These are phyloP conservation scores for Saposhnikovia divaricata DNA, from an alignment of 129 eudicot species.

Conservation along the genomic window DNA sequence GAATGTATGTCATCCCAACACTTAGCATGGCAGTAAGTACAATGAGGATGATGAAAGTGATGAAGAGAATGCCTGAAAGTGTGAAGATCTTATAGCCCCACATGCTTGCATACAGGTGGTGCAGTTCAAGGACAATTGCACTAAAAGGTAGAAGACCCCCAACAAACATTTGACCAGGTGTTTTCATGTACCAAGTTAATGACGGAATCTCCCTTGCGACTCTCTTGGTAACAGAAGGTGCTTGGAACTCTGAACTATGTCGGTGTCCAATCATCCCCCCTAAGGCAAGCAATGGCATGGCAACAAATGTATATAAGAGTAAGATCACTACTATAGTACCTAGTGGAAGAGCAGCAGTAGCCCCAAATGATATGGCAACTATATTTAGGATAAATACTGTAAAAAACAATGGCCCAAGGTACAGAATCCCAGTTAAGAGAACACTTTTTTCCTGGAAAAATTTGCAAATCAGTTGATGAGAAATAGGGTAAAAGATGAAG, in stretches of 20 bases:
- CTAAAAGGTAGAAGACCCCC: slow-evolving; percentile 88
- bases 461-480: slow-evolving; percentile 7
- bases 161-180: slow-evolving; percentile 69
- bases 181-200: slow-evolving; percentile 58
- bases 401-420: slow-evolving; percentile 42
- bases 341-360: slow-evolving; percentile 71
- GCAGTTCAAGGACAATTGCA: slow-evolving; percentile 72
- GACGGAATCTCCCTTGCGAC: slow-evolving; percentile 57
- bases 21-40: slow-evolving; percentile 53
- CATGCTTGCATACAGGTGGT: slow-evolving; percentile 62
- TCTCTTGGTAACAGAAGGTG: slow-evolving; percentile 55
- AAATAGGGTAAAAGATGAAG: neutral
- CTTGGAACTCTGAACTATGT: slow-evolving; percentile 44
- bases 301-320: slow-evolving; percentile 32
- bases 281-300: slow-evolving; percentile 60
- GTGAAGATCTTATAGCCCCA: slow-evolving; percentile 80
- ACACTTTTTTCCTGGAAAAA: slow-evolving; percentile 54
- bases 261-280: slow-evolving; percentile 68
- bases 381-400: slow-evolving; percentile 44
- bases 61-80: slow-evolving; percentile 36
- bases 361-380: slow-evolving; percentile 44
- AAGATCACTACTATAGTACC: slow-evolving; percentile 60
- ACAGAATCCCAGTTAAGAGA: slow-evolving; percentile 55
- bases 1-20: slow-evolving; percentile 71
- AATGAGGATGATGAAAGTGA: slow-evolving; percentile 51